Conservation (phyloP, 768 basidiomycete genomes). For the Tricholoma flavovirens region DNA sequence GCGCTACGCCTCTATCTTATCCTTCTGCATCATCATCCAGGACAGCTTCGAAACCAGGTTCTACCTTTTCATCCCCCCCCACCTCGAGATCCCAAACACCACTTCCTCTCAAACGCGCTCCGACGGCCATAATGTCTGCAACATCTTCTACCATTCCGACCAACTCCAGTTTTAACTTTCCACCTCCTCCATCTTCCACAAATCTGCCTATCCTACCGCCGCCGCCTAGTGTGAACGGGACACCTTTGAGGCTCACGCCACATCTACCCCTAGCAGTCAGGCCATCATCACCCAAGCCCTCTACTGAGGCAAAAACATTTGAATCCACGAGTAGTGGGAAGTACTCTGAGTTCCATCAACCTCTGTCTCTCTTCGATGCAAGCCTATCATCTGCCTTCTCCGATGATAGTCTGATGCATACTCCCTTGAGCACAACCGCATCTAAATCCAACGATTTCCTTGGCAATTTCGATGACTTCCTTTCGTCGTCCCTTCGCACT, state of each 20-base stretch:
- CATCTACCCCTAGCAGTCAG: slow-evolving; percentile 25
- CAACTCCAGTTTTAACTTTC: slow-evolving; percentile 14
- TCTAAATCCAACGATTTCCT: slow-evolving; percentile 10
- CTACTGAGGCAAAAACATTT: not conserved
- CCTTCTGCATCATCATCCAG: not conserved
- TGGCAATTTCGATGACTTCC: slow-evolving; percentile 27
- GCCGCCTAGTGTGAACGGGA: slow-evolving; percentile 12
- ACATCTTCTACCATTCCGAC: slow-evolving; percentile 16
- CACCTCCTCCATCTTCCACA: slow-evolving; percentile 16
- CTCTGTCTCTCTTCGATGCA: slow-evolving; percentile 17
- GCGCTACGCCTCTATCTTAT: not conserved
- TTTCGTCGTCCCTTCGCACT: slow-evolving; percentile 35
- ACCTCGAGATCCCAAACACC: slow-evolving; percentile 11
- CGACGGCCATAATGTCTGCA: slow-evolving; percentile 29
- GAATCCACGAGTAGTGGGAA: slow-evolving; percentile 38
- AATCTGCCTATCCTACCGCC: slow-evolving; percentile 17
- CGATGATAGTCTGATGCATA: slow-evolving; percentile 10
- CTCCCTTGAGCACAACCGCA: slow-evolving; percentile 13
- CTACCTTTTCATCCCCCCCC: slow-evolving; percentile 4
- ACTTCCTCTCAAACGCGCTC: slow-evolving; percentile 13
- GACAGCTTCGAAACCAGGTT: not conserved
- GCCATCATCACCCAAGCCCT: slow-evolving; percentile 17
- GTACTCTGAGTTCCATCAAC: slow-evolving; percentile 45
- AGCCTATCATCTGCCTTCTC: slow-evolving; percentile 20
- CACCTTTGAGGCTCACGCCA: slow-evolving; percentile 15